Conservation (phyloP, 2,329 filamentous ascomycete species). For the Neocucurbitaria cava region DNA sequence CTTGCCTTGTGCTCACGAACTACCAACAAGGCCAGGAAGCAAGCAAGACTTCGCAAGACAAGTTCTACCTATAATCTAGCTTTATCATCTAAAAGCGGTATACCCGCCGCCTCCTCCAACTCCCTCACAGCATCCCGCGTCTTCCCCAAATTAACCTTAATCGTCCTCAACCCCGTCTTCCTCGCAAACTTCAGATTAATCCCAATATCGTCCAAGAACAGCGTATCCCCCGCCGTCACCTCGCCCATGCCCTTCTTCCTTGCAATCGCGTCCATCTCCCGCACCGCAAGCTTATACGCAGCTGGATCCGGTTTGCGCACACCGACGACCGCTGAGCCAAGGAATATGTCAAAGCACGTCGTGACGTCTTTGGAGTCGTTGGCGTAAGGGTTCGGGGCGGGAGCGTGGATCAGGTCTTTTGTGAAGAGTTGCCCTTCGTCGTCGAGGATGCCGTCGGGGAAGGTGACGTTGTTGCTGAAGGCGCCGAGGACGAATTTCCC, state of each 20-base stretch:
- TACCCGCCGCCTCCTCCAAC: slow-evolving; percentile 76
- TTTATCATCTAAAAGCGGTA: slow-evolving; percentile 63
- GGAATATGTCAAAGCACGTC: slow-evolving; percentile 81
- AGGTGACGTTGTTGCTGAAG: slow-evolving; percentile 88
- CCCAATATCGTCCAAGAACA: slow-evolving; percentile 95
- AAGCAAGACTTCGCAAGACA: no score
- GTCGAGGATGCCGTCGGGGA: slow-evolving; percentile 76
- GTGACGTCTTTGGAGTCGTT: slow-evolving; percentile 60
- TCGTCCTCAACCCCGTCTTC: slow-evolving; percentile 76
- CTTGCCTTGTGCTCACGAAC: no score
- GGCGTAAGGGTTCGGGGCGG: slow-evolving; percentile 27
- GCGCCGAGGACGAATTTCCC: slow-evolving; percentile 67
- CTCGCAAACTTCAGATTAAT: slow-evolving; percentile 86
- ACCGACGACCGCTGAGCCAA: slow-evolving; percentile 85
- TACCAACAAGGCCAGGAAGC: no score
- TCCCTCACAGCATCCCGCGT: slow-evolving; percentile 82
- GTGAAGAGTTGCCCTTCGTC: slow-evolving; percentile 56
- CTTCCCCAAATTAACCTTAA: slow-evolving; percentile 83
- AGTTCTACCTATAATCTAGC: slow-evolving; percentile 36
- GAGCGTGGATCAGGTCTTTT: slow-evolving; percentile 39
- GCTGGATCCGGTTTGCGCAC: slow-evolving; percentile 84
- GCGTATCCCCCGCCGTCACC: slow-evolving; percentile 70
- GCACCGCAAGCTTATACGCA: slow-evolving; percentile 79
- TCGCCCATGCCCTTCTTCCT: slow-evolving; percentile 60
- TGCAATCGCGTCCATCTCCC: slow-evolving; percentile 69